phyloP scores from a whole-genome alignment of 306 rosid genomes.

The Corylus heterophylla region DNA sequence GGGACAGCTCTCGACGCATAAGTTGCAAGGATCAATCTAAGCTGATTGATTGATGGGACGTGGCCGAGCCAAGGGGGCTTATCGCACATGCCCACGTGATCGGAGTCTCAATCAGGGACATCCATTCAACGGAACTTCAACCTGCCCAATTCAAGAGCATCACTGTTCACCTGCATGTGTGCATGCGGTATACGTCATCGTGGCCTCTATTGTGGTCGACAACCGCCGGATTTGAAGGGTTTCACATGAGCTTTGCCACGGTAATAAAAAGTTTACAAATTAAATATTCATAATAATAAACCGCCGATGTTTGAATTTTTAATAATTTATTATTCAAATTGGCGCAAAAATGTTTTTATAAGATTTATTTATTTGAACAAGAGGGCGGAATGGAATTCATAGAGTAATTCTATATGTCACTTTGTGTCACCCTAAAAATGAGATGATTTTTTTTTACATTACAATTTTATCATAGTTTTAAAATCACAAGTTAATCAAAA shows the following conservation, averaged over 20 bases:
- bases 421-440: too few relatives aligned
- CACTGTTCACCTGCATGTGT: not conserved
- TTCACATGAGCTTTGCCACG: not conserved
- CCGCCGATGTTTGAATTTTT: too few relatives aligned
- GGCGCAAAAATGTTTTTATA: too few relatives aligned
- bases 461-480: too few relatives aligned
- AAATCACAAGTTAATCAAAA: too few relatives aligned
- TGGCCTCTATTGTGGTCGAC: slow-evolving; percentile 15
- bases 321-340: too few relatives aligned
- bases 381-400: too few relatives aligned
- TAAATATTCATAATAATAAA: too few relatives aligned
- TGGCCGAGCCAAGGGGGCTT: slow-evolving; percentile 8
- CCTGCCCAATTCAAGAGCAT: not conserved
- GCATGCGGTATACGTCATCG: not conserved
- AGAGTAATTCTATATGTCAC: too few relatives aligned
- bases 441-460: too few relatives aligned
- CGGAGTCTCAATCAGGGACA: not conserved
- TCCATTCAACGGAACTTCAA: not conserved
- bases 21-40: slow-evolving; percentile 6
- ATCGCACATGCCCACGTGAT: slow-evolving; percentile 6
- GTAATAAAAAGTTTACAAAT: too few relatives aligned
- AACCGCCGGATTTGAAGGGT: slow-evolving; percentile 5
- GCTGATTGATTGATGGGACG: slow-evolving; percentile 30
- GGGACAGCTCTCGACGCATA: not conserved
- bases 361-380: too few relatives aligned